Evolutionary conservation across 768 basidiomycete genomes (phyloP).

Genomic region (Rhodosporidiobolus sp.): DNA sequence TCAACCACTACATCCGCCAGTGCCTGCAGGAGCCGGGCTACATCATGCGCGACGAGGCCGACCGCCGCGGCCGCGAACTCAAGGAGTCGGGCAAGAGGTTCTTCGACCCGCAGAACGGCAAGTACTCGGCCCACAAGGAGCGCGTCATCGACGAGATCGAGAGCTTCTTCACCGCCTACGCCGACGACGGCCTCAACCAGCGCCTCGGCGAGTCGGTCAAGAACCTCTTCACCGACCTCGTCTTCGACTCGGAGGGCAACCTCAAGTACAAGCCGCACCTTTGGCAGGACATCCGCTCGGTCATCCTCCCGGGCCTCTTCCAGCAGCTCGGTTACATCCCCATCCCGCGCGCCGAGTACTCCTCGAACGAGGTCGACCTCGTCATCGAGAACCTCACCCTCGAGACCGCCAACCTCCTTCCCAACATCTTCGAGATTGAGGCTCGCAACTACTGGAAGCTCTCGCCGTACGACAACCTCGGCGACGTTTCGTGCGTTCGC

Average conservation of each 20-base stretch:
- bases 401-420: constrained; percentile 70
- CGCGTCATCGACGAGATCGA: constrained; percentile 66
- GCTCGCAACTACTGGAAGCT: constrained; percentile 78
- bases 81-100: constrained; percentile 70
- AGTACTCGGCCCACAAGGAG: constrained; percentile 76
- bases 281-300: constrained; percentile 77
- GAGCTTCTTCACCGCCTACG: constrained; percentile 79
- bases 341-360: constrained; percentile 91
- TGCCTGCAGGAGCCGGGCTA: constrained; percentile 52
- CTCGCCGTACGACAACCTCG: constrained; percentile 62
- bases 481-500: constrained; percentile 9
- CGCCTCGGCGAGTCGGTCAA: constrained; percentile 68
- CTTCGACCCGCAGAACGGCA: constrained; percentile 60
- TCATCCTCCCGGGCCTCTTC: constrained; percentile 75
- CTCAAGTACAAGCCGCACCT: constrained; percentile 77
- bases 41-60: constrained; percentile 74
- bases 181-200: constrained; percentile 76
- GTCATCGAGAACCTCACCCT: constrained; percentile 89
- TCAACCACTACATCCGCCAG: constrained; percentile 42
- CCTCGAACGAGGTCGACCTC: constrained; percentile 77
- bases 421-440: constrained; percentile 57
- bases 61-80: constrained; percentile 62
- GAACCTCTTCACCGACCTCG: constrained; percentile 65
- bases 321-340: constrained; percentile 70
- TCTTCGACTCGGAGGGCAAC: constrained; percentile 75